Percentiles rank a stretch among this genome's conserved stretches.
phyloP scores from a whole-genome alignment of 768 basidiomycete species.

The Calocera viscosa region DNA sequence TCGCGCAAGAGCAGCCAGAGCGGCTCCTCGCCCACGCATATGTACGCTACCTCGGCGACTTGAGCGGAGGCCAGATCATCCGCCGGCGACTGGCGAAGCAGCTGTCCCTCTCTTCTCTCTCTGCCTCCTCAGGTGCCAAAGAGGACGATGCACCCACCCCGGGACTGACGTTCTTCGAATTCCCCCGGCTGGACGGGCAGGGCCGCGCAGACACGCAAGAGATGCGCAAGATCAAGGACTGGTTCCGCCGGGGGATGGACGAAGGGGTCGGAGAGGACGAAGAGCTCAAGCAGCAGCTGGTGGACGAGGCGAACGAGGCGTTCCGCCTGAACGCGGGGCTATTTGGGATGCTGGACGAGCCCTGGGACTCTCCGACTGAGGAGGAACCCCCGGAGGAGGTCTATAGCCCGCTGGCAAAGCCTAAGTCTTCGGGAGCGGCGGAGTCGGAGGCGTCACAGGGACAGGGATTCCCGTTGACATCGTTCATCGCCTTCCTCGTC shows the following conservation, averaged over 20 bases:
- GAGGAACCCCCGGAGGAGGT: neutral
- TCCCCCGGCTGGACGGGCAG: conserved; percentile 41
- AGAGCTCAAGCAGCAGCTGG: conserved; percentile 36
- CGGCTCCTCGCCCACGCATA: conserved; percentile 64
- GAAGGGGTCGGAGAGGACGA: conserved; percentile 34
- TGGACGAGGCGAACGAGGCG: conserved; percentile 38
- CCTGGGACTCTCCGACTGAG: neutral
- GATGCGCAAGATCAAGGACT: conserved; percentile 61
- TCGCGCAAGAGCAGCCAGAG: conserved; percentile 35
- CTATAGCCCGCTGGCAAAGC: conserved; percentile 2
- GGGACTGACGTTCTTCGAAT: conserved; percentile 56
- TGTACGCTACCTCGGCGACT: conserved; percentile 70
- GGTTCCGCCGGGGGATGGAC: conserved; percentile 49
- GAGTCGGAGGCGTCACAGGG: neutral
- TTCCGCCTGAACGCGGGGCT: conserved; percentile 40
- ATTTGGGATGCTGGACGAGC: conserved; percentile 30
- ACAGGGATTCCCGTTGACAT: conserved; percentile 16
- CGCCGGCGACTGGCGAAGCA: conserved; percentile 50
- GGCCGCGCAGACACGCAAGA: conserved; percentile 42
- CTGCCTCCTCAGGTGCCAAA: conserved; percentile 18
- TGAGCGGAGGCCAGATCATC: conserved; percentile 67
- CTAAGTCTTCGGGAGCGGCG: neutral
- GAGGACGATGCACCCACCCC: conserved; percentile 13
- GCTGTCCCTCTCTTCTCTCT: conserved; percentile 42
- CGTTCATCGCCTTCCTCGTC: conserved; percentile 20